phyloP scores from a whole-genome alignment of 2,329 filamentous ascomycete genomes.

The Paracorniculantispora psalliotae region DNA sequence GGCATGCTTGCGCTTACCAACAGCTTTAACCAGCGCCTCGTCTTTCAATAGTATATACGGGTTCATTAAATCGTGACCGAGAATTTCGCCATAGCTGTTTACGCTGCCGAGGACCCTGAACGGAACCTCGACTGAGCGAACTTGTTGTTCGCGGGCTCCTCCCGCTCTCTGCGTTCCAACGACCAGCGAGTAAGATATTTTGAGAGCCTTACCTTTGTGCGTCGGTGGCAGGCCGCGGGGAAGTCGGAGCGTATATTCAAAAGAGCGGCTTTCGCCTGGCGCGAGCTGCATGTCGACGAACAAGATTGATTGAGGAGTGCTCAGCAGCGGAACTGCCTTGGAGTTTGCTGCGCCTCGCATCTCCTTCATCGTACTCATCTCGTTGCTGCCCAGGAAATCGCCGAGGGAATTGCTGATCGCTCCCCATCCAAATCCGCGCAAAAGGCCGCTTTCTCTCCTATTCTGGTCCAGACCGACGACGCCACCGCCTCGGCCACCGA shows the following conservation, averaged over 20 bases:
- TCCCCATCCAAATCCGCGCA: conserved; percentile 83
- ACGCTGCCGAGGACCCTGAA: conserved; percentile 93
- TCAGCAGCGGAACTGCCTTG: conserved; percentile 84
- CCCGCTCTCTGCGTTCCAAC: conserved; percentile 87
- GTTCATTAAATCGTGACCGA: conserved; percentile 90
- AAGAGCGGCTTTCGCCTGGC: conserved; percentile 84
- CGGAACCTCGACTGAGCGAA: conserved; percentile 86
- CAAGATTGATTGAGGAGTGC: conserved; percentile 88
- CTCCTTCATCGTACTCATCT: conserved; percentile 90
- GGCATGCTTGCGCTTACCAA: conserved; percentile 23
- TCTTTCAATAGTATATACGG: conserved; percentile 88
- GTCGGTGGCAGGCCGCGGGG: conserved; percentile 87
- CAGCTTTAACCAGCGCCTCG: conserved; percentile 61
- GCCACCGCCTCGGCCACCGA: conserved; percentile 80
- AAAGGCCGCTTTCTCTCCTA: conserved; percentile 72
- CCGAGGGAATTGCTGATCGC: conserved; percentile 82
- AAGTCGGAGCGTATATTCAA: conserved; percentile 79
- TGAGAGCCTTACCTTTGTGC: conserved; percentile 87
- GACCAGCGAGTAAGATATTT: conserved; percentile 84
- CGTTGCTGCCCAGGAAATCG: conserved; percentile 77
- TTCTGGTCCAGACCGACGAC: conserved; percentile 73
- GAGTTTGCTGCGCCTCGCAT: conserved; percentile 86
- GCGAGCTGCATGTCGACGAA: conserved; percentile 88
- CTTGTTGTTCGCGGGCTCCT: conserved; percentile 70
- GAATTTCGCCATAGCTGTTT: conserved; percentile 78